Conservation (phyloP, 169 alveolate genomes). For the Cryptosporidium baileyi region DNA sequence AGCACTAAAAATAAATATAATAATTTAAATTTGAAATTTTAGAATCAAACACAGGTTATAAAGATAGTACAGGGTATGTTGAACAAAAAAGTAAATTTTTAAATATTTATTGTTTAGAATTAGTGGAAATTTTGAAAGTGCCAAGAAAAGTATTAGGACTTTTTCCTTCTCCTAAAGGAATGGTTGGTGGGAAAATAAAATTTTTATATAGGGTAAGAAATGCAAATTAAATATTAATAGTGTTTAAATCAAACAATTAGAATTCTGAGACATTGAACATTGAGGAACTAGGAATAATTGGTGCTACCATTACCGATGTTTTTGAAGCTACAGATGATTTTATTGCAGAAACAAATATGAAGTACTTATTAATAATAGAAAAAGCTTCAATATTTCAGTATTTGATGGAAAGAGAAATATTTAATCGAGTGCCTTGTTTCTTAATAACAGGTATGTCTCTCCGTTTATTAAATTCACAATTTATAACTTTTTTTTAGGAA, state of each 20-base stretch:
- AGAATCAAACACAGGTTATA: conserved; percentile 47
- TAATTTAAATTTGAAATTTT: background rate
- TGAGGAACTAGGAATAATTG: conserved; percentile 29
- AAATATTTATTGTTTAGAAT: background rate
- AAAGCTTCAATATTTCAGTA: conserved; percentile 66
- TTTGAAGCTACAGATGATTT: conserved; percentile 6
- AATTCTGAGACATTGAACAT: conserved; percentile 19
- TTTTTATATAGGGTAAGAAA: conserved; percentile 7
- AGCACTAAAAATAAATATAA: background rate
- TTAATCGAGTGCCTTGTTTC: conserved; percentile 48
- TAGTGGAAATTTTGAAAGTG: conserved; percentile 5
- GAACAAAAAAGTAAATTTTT: background rate
- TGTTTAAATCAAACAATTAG: conserved; percentile 2
- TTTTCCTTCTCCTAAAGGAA: conserved; percentile 68
- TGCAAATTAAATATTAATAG: background rate
- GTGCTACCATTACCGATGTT: conserved; percentile 45
- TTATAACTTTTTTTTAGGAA: background rate
- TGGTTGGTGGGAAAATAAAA: conserved; percentile 48
- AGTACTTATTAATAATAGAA: conserved; percentile 31
- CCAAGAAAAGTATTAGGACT: conserved; percentile 41
- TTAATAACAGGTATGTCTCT: conserved; percentile 33
- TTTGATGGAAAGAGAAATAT: conserved; percentile 60
- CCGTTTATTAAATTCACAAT: background rate
- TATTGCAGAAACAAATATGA: background rate
- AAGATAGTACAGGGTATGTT: conserved; percentile 41